These are phyloP conservation scores for Magnusiomyces suaveolens DNA, from an alignment of 1,139 yeast genomes.

Conservation along the genomic window DNA sequence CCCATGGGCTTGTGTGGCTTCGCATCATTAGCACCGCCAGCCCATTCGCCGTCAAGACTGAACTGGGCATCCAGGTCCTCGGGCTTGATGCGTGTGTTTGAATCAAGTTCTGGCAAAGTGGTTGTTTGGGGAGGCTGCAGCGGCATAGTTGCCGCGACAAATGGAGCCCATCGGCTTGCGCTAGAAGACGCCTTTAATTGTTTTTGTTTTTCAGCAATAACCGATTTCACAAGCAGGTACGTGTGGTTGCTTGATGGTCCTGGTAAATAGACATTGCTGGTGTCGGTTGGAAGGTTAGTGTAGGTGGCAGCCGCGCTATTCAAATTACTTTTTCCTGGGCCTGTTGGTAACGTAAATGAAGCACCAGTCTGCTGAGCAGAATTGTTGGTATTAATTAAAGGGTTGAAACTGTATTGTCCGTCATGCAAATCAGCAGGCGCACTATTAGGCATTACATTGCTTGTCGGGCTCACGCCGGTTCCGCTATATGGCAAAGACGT, in stretches of 20 bases:
- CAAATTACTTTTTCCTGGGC: too few species aligned
- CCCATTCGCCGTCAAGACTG: slow-evolving; percentile 14
- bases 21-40: slow-evolving; percentile 1
- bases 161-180: slow-evolving; percentile 13
- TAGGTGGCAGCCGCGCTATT: too few species aligned
- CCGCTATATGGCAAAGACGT: too few species aligned
- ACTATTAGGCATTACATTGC: too few species aligned
- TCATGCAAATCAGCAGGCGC: too few species aligned
- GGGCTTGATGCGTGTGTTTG: slow-evolving; percentile 6
- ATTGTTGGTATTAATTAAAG: background rate
- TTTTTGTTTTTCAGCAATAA: background rate
- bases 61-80: slow-evolving; percentile 14
- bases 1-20: background rate
- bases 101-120: background rate
- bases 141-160: slow-evolving; percentile 8
- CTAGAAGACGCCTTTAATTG: background rate
- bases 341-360: background rate
- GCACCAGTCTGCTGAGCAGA: background rate
- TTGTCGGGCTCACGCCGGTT: background rate
- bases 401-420: too few species aligned
- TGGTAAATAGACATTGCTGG: background rate
- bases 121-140: background rate
- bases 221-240: background rate
- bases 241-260: background rate
- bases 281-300: background rate